Evolutionary conservation across 257 asterid genomes (phyloP).

Genomic region (Thymus mandschuricus): DNA sequence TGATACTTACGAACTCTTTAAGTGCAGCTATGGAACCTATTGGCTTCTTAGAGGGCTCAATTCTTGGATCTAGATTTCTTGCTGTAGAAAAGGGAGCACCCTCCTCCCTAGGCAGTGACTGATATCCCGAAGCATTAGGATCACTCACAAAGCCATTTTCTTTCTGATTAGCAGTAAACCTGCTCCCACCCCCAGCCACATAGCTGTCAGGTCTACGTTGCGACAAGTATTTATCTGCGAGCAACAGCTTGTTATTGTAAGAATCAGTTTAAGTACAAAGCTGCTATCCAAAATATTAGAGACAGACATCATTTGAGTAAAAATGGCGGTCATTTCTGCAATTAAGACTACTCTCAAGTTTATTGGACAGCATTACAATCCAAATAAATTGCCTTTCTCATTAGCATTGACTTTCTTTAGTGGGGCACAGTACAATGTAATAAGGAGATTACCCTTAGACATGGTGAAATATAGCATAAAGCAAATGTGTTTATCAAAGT

Average conservation of each 20-base stretch:
- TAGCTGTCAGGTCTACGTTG: constrained; percentile 60
- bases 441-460: neutral
- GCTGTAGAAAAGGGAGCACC: constrained; percentile 46
- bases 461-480: neutral
- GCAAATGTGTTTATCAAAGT: constrained; percentile 13
- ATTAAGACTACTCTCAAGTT: constrained; percentile 15
- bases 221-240: constrained; percentile 74
- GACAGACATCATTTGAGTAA: neutral
- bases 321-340: neutral
- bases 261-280: constrained; percentile 21
- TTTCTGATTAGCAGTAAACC: constrained; percentile 45
- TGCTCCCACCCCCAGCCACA: constrained; percentile 57
- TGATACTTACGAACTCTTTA: constrained; percentile 69
- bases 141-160: constrained; percentile 60
- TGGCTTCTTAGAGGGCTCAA: constrained; percentile 68
- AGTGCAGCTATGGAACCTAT: constrained; percentile 69
- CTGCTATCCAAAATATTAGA: neutral
- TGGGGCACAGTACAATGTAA: constrained; percentile 17
- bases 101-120: constrained; percentile 60
- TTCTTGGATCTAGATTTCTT: constrained; percentile 59
- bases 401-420: constrained; percentile 16
- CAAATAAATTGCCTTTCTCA: constrained; percentile 9
- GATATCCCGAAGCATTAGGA: constrained; percentile 58
- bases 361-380: constrained; percentile 8
- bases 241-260: constrained; percentile 37